Percentiles rank a stretch among this genome's conserved stretches.
phyloP scores from a whole-genome alignment of 768 basidiomycete genomes.

The Artomyces pyxidatus region DNA sequence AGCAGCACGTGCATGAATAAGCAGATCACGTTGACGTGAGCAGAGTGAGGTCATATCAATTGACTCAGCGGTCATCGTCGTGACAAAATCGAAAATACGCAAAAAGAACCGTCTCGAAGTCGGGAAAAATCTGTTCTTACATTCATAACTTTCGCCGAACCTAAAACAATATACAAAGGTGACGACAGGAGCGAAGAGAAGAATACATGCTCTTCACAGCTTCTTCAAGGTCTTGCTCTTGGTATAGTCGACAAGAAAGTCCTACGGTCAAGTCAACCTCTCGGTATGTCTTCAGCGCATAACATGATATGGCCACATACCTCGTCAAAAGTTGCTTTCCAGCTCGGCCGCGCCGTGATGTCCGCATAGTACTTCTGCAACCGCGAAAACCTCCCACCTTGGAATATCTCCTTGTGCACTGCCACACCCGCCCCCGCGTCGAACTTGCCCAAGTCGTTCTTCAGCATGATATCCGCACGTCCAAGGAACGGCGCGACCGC shows the following conservation, averaged over 20 bases:
- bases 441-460: constrained; percentile 43
- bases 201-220: too few relatives aligned
- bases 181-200: too few relatives aligned
- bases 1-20: too few relatives aligned
- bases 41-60: too few relatives aligned
- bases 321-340: constrained; percentile 41
- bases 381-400: constrained; percentile 35
- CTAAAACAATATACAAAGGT: too few relatives aligned
- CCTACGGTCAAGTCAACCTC: background rate
- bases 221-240: background rate
- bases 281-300: background rate
- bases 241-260: background rate
- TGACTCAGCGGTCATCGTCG: too few relatives aligned
- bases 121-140: too few relatives aligned
- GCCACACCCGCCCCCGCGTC: constrained; percentile 30
- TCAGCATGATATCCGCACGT: constrained; percentile 32
- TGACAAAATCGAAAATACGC: too few relatives aligned
- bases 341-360: constrained; percentile 41
- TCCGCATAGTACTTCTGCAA: constrained; percentile 37
- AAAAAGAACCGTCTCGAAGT: too few relatives aligned
- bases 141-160: too few relatives aligned
- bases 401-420: constrained; percentile 31
- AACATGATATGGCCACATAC: constrained; percentile 34
- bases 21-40: too few relatives aligned
- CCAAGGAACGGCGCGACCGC: constrained; percentile 50